Evolutionary conservation across 495 filamentous ascomycete species (phyloP).

Genomic region (Lasiosphaeria miniovina): DNA sequence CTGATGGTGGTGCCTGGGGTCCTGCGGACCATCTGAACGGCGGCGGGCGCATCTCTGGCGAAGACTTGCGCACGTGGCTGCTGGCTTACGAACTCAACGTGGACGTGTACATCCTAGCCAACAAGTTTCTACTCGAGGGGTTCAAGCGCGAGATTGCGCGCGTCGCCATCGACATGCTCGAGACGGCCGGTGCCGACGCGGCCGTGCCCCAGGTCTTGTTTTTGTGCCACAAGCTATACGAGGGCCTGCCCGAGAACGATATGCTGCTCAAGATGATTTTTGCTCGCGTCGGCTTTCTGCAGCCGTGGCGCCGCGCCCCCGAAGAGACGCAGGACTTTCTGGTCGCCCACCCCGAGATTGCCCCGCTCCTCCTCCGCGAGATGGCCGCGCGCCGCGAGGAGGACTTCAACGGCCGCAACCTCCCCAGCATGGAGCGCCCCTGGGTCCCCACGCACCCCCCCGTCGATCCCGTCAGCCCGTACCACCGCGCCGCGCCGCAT

Average conservation of each 20-base stretch:
- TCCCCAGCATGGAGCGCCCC: constrained; percentile 42
- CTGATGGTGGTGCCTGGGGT: background rate
- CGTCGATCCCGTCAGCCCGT: constrained; percentile 8
- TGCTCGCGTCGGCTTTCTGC: constrained; percentile 43
- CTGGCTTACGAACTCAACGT: constrained; percentile 43
- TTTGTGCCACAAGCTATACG: constrained; percentile 39
- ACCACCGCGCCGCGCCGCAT: constrained; percentile 8
- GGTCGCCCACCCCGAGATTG: constrained; percentile 38
- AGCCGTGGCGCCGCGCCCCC: constrained; percentile 35
- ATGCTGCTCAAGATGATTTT: constrained; percentile 43
- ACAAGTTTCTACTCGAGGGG: constrained; percentile 42
- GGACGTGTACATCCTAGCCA: constrained; percentile 46
- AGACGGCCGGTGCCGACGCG: constrained; percentile 42
- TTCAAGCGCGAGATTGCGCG: constrained; percentile 41
- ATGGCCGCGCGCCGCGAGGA: constrained; percentile 42
- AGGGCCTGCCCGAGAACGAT: constrained; percentile 39
- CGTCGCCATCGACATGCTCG: constrained; percentile 43
- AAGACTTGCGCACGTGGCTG: constrained; percentile 45
- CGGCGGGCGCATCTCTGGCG: constrained; percentile 33
- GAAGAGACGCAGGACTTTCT: constrained; percentile 36
- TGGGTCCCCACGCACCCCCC: constrained; percentile 8
- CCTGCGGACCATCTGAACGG: constrained; percentile 12
- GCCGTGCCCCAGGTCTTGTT: constrained; percentile 36
- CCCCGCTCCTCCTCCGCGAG: constrained; percentile 39
- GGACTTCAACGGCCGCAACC: constrained; percentile 26